phyloP scores from a whole-genome alignment of 163 green algal genomes.

The Scenedesmus sp. region DNA sequence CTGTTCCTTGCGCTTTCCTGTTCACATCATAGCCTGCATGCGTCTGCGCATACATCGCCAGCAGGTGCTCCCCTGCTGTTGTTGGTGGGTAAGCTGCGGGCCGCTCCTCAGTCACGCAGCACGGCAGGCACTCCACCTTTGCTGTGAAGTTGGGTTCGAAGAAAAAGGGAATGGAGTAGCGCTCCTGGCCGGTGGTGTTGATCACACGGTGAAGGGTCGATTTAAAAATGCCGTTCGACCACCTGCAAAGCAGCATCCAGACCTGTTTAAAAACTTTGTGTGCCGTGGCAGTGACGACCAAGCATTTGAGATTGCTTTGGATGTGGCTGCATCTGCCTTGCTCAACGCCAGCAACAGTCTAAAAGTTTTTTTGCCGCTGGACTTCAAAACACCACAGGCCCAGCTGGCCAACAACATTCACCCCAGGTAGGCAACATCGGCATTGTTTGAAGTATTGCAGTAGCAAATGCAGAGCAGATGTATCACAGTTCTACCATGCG shows the following conservation, averaged over 20 bases:
- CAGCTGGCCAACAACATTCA: not conserved
- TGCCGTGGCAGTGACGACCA: conserved; percentile 4
- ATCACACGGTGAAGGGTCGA: conserved; percentile 91
- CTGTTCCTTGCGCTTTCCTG: not conserved
- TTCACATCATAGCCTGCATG: conserved; percentile 70
- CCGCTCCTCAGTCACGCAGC: conserved; percentile 41
- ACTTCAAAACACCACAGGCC: too few relatives aligned
- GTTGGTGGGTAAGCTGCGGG: conserved; percentile 77
- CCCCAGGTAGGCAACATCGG: not conserved
- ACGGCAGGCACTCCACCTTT: conserved; percentile 76
- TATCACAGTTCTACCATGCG: not conserved
- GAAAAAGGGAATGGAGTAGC: conserved; percentile 87
- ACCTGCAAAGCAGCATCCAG: conserved; percentile 61
- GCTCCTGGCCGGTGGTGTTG: conserved; percentile 62
- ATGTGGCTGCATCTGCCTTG: too few relatives aligned
- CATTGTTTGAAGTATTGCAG: not conserved
- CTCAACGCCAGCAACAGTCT: too few relatives aligned
- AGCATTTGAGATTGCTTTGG: too few relatives aligned
- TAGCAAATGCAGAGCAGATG: not conserved
- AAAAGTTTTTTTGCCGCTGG: too few relatives aligned
- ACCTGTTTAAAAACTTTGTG: not conserved
- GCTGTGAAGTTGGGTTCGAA: conserved; percentile 91
- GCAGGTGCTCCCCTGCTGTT: conserved; percentile 81
- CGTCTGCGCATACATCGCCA: conserved; percentile 85
- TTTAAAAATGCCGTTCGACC: conserved; percentile 88